These are phyloP conservation scores for Pestalotiopsis fici DNA, from an alignment of 2,329 filamentous ascomycete genomes.

Conservation along the genomic window DNA sequence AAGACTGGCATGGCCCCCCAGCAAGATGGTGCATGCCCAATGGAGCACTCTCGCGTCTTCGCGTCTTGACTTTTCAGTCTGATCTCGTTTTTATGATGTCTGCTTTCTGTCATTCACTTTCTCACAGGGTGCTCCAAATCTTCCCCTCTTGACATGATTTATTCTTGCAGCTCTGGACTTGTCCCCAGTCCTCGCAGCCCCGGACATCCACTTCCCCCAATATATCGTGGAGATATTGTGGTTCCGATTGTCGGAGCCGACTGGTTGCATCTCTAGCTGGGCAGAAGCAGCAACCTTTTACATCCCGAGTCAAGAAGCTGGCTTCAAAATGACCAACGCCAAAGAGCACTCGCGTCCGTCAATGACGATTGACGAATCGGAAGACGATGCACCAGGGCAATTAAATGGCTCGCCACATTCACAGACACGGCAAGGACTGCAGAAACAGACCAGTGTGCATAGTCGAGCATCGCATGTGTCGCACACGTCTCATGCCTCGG, in stretches of 20 bases:
- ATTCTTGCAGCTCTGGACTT: not conserved
- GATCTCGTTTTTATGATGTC: not conserved
- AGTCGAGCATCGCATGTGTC: not conserved
- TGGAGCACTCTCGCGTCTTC: not conserved
- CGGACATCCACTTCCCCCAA: not conserved
- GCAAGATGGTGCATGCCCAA: not conserved
- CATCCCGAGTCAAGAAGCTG: not conserved
- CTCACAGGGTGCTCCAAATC: not conserved
- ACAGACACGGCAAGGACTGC: not conserved
- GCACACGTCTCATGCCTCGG: slow-evolving; percentile 20
- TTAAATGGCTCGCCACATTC: not conserved
- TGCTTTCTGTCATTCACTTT: not conserved
- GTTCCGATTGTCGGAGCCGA: not conserved
- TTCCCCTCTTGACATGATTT: not conserved
- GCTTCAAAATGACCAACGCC: not conserved
- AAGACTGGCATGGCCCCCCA: not conserved
- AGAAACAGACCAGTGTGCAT: not conserved
- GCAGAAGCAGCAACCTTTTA: not conserved
- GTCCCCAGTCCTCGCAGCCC: not conserved
- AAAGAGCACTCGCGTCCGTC: not conserved
- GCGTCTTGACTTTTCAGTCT: not conserved
- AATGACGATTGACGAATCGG: not conserved
- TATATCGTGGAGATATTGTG: not conserved
- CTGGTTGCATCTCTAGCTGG: not conserved
- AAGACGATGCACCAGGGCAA: not conserved